phyloP scores from a whole-genome alignment of 192 early-diverging fungal genomes.

The Coemansia sp. region DNA sequence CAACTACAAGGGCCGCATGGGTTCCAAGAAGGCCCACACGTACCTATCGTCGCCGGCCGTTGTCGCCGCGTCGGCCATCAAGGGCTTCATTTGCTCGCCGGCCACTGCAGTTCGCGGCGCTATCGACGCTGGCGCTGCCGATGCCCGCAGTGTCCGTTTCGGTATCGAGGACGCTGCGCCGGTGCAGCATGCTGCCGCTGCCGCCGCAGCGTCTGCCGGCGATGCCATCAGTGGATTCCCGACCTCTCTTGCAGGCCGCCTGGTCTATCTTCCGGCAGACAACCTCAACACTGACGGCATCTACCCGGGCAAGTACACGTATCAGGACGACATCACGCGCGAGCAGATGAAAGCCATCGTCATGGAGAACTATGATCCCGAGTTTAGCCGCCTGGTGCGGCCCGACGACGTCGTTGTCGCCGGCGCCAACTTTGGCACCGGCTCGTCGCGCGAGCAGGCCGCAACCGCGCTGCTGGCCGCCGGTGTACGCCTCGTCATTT shows the following conservation, averaged over 20 bases:
- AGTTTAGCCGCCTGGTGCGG: slow-evolving; percentile 69
- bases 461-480: slow-evolving; percentile 90
- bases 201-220: slow-evolving; percentile 21
- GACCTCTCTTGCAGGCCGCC: slow-evolving; percentile 68
- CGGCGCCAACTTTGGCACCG: slow-evolving; percentile 97
- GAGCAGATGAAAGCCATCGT: slow-evolving; percentile 92
- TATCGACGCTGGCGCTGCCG: slow-evolving; percentile 5
- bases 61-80: slow-evolving; percentile 89
- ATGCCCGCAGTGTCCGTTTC: slow-evolving; percentile 19
- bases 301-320: slow-evolving; percentile 98
- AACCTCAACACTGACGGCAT: slow-evolving; percentile 99
- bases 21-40: slow-evolving; percentile 84
- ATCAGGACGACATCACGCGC: slow-evolving; percentile 89
- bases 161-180: slow-evolving; percentile 20
- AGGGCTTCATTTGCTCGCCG: slow-evolving; percentile 78
- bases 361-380: slow-evolving; percentile 98
- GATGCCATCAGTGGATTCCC: slow-evolving; percentile 69
- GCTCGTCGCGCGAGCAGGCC: slow-evolving; percentile 97
- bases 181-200: slow-evolving; percentile 4
- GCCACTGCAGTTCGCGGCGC: slow-evolving; percentile 28
- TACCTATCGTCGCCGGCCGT: slow-evolving; percentile 96
- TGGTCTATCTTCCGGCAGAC: slow-evolving; percentile 88
- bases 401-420: slow-evolving; percentile 82
- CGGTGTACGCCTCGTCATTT: slow-evolving; percentile 81
- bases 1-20: slow-evolving; percentile 99